Evolutionary conservation across 2,329 filamentous ascomycete species (phyloP).

Genomic region (Phyllosticta capitalensis): DNA sequence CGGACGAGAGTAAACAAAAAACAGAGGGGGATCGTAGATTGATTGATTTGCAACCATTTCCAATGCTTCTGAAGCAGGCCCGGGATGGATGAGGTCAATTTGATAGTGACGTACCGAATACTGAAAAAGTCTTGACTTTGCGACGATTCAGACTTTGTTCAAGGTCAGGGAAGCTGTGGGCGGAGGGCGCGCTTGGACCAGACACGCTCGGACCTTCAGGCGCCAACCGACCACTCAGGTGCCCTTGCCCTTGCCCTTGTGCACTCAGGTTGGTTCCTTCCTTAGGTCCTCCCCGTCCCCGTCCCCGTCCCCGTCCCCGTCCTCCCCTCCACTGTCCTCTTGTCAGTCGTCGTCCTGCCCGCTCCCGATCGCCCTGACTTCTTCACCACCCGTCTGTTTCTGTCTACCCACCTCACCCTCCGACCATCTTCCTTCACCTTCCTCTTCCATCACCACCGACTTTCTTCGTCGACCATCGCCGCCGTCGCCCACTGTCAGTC

Average conservation of each 20-base stretch:
- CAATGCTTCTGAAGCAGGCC: too few species aligned
- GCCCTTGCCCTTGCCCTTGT: too few species aligned
- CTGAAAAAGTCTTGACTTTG: too few species aligned
- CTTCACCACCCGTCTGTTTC: not conserved
- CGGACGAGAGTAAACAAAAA: not conserved
- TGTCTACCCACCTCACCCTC: too few species aligned
- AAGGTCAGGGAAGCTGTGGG: not conserved
- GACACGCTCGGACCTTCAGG: not conserved
- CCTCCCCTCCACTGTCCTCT: not conserved
- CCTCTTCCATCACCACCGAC: not conserved
- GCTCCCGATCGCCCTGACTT: not conserved
- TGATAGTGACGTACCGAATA: too few species aligned
- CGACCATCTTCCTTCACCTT: too few species aligned
- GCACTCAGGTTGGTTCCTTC: too few species aligned
- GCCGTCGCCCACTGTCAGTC: not conserved
- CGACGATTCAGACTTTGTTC: too few species aligned
- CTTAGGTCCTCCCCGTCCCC: too few species aligned
- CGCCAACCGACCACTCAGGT: not conserved
- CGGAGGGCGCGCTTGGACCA: not conserved
- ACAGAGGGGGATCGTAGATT: not conserved
- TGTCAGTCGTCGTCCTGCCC: not conserved
- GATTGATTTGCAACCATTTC: too few species aligned
- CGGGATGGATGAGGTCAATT: too few species aligned
- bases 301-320: not conserved
- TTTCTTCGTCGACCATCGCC: not conserved